phyloP scores from a whole-genome alignment of 306 rosid genomes.

The Mucuna pruriens region DNA sequence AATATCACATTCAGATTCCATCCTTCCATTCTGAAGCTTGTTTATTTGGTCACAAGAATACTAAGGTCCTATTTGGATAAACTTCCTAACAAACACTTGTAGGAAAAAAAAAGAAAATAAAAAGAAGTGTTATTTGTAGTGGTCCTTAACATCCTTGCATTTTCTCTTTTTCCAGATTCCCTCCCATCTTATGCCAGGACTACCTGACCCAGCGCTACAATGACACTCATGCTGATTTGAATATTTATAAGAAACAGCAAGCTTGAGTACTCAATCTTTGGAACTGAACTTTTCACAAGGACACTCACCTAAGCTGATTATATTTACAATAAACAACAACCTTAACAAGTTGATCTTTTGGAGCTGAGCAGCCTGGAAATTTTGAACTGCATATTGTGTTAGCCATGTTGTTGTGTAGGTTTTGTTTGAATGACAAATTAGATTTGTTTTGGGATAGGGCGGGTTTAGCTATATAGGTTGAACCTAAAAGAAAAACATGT shows the following conservation, averaged over 20 bases:
- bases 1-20: background rate
- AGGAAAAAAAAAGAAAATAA: no score
- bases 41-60: no score
- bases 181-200: slow-evolving; percentile 66
- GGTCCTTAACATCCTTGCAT: background rate
- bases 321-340: slow-evolving; percentile 12
- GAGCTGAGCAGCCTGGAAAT: slow-evolving; percentile 13
- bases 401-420: slow-evolving; percentile 1
- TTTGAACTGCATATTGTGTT: slow-evolving; percentile 2
- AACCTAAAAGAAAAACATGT: background rate
- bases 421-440: background rate
- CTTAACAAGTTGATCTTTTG: slow-evolving; percentile 15
- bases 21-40: background rate
- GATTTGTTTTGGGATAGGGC: background rate
- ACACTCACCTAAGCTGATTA: slow-evolving; percentile 47
- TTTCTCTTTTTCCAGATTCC: slow-evolving; percentile 56
- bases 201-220: slow-evolving; percentile 74
- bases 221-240: slow-evolving; percentile 72
- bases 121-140: no score
- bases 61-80: no score
- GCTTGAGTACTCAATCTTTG: slow-evolving; percentile 18
- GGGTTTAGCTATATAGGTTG: background rate
- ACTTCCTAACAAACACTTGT: no score
- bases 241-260: slow-evolving; percentile 47
- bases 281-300: background rate